phyloP scores from a whole-genome alignment of 208 protist species.

The Angomonas ambiguus region DNA sequence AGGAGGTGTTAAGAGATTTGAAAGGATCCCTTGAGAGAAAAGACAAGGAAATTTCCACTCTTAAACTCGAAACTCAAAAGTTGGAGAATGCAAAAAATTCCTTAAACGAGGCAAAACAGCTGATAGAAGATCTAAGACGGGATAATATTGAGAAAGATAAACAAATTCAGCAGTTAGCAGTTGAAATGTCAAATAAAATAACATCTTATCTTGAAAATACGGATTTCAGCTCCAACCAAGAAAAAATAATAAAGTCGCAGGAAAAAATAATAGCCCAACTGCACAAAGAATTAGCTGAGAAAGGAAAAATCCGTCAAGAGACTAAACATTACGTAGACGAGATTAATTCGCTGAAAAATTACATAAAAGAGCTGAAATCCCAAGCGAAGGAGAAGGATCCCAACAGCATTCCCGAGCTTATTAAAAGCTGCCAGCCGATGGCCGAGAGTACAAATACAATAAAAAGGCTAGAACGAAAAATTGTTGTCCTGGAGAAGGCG shows the following conservation, averaged over 20 bases:
- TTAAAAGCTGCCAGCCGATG: conserved; percentile 46
- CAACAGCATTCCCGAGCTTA: conserved; percentile 56
- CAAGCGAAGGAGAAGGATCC: conserved; percentile 26
- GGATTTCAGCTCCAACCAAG: conserved; percentile 29
- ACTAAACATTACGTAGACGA: conserved; percentile 12
- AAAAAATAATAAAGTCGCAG: conserved; percentile 35
- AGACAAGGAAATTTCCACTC: conserved; percentile 15
- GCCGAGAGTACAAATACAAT: conserved; percentile 36
- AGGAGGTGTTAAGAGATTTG: conserved; percentile 22
- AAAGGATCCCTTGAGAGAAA: conserved; percentile 27
- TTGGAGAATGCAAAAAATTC: conserved; percentile 17
- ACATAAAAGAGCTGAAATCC: conserved; percentile 44
- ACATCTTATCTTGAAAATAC: conserved; percentile 18
- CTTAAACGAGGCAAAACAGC: conserved; percentile 25
- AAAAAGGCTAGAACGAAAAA: conserved; percentile 38
- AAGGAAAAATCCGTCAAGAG: conserved; percentile 11
- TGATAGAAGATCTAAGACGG: conserved; percentile 19
- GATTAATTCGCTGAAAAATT: conserved; percentile 24
- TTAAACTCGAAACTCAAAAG: conserved; percentile 12
- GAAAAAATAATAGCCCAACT: conserved; percentile 36
- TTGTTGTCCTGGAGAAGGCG: conserved; percentile 49
- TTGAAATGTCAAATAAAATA: conserved; percentile 11
- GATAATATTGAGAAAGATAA: conserved; percentile 26
- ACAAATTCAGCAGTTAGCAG: conserved; percentile 26
- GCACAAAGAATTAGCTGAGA: conserved; percentile 3